Evolutionary conservation across 352 stramenopile species (phyloP).

Genomic region (Phytophthora cryptogea): DNA sequence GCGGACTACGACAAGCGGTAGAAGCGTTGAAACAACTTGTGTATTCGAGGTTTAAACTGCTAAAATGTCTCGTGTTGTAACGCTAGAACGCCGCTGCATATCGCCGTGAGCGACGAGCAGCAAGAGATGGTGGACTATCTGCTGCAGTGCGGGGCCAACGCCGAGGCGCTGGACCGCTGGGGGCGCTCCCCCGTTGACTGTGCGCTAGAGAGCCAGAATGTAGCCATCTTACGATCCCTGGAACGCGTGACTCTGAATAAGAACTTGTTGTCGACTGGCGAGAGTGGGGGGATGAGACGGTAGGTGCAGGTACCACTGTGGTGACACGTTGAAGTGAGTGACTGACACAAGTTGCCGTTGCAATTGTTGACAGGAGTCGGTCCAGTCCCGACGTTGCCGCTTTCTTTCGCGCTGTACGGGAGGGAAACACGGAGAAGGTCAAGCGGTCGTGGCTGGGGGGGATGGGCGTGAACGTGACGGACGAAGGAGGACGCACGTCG

Average conservation of each 20-base stretch:
- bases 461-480: conserved; percentile 60
- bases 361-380: conserved; percentile 18
- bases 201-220: conserved; percentile 57
- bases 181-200: conserved; percentile 72
- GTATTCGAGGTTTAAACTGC: too few species aligned
- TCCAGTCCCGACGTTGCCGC: conserved; percentile 46
- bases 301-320: conserved; percentile 13
- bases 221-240: conserved; percentile 50
- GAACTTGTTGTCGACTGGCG: conserved; percentile 7
- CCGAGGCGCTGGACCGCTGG: conserved; percentile 68
- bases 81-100: conserved; percentile 72
- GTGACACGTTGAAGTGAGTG: conserved; percentile 10
- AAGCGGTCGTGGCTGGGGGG: conserved; percentile 78
- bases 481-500: conserved; percentile 59
- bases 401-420: conserved; percentile 66
- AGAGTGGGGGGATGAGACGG: conserved; percentile 21
- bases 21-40: too few species aligned
- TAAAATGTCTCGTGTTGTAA: not conserved
- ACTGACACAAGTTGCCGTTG: conserved; percentile 4
- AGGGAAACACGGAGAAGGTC: conserved; percentile 74
- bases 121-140: conserved; percentile 62
- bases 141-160: conserved; percentile 57
- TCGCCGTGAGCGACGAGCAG: conserved; percentile 72
- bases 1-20: conserved; percentile 83
- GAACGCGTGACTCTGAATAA: conserved; percentile 34